phyloP scores from a whole-genome alignment of 805 yeast genomes.

The Candida arabinofermentans region DNA sequence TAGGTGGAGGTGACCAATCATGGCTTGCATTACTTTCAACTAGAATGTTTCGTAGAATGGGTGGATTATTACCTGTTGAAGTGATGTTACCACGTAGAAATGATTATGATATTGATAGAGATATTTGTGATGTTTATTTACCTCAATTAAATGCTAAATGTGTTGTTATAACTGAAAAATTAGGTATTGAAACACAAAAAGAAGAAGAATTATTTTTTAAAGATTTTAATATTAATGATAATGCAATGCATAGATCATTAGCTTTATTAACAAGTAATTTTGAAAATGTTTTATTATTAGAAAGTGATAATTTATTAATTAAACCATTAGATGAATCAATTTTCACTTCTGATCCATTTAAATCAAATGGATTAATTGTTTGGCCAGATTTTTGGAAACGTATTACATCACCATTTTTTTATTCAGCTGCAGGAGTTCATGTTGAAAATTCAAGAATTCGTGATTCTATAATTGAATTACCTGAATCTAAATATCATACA shows the following conservation, averaged over 20 bases:
- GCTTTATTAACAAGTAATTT: constrained; percentile 42
- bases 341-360: constrained; percentile 44
- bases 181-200: constrained; percentile 33
- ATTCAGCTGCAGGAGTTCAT: constrained; percentile 51
- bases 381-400: constrained; percentile 89
- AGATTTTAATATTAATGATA: constrained; percentile 34
- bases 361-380: constrained; percentile 48
- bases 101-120: constrained; percentile 39
- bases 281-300: constrained; percentile 42
- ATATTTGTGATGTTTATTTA: constrained; percentile 42
- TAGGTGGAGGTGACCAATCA: constrained; percentile 63
- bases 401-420: constrained; percentile 66
- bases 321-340: constrained; percentile 35
- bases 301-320: constrained; percentile 42
- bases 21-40: constrained; percentile 57
- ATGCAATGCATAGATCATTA: constrained; percentile 31
- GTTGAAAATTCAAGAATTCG: constrained; percentile 33
- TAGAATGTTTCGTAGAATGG: constrained; percentile 43
- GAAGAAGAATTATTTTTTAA: constrained; percentile 39
- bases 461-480: constrained; percentile 26
- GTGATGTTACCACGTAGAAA: constrained; percentile 37
- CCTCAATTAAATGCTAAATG: constrained; percentile 56
- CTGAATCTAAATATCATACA: constrained; percentile 24
- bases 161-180: constrained; percentile 46
- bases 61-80: constrained; percentile 44